Percentiles rank a stretch among this genome's conserved stretches.
These are phyloP conservation scores for Zea luxurians DNA, from an alignment of 176 grass and related monocot genomes.

Conservation along the genomic window DNA sequence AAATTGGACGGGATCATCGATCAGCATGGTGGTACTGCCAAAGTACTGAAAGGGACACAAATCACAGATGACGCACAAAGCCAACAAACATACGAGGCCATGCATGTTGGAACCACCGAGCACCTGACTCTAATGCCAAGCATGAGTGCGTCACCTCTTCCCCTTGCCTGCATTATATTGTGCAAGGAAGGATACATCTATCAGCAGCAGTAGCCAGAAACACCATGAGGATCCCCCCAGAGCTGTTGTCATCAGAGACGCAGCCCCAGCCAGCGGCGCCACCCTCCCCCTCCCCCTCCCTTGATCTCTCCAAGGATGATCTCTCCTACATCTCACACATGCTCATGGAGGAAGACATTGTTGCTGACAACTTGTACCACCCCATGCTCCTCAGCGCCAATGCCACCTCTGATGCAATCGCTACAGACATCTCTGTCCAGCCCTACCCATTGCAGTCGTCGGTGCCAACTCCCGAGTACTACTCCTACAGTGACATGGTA, in stretches of 20 bases:
- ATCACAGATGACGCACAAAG: neutral
- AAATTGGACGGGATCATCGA: neutral
- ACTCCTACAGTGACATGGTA: neutral
- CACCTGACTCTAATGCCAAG: too few species aligned
- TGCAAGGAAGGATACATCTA: neutral
- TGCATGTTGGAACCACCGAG: too few species aligned
- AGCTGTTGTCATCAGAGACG: neutral
- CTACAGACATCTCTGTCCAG: neutral
- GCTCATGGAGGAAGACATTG: neutral
- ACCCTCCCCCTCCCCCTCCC: neutral
- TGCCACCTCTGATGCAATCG: neutral
- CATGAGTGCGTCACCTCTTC: too few species aligned
- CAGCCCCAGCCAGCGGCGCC: neutral
- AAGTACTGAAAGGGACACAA: constrained; percentile 18
- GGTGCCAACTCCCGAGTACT: neutral
- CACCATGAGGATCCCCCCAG: neutral
- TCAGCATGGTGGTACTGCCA: neutral
- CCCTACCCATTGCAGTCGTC: neutral
- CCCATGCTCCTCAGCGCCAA: neutral
- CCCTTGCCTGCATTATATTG: neutral
- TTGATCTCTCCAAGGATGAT: neutral
- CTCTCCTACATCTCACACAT: neutral
- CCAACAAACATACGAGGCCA: neutral
- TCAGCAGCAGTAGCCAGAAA: neutral
- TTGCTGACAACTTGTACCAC: neutral